These are phyloP conservation scores for Scedosporium dehoogii DNA, from an alignment of 2,329 filamentous ascomycete species.

Conservation along the genomic window DNA sequence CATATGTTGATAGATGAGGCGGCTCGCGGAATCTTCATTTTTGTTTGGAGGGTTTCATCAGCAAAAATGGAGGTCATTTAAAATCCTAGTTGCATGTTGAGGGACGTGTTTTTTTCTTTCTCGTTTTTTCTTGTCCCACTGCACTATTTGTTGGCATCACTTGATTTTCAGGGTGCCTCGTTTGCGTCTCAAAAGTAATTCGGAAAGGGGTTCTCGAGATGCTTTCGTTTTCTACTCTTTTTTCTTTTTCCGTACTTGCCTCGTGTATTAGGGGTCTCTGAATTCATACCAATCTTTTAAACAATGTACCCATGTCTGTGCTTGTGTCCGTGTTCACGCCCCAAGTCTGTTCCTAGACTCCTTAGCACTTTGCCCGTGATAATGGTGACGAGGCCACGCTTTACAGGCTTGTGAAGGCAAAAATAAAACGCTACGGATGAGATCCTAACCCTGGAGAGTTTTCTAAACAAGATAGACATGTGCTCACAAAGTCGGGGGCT, in stretches of 20 bases:
- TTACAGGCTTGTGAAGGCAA: too few species aligned
- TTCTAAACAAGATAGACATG: too few species aligned
- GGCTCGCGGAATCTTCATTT: conserved; percentile 4
- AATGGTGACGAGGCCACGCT: too few species aligned
- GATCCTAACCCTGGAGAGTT: too few species aligned
- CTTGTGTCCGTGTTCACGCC: background rate
- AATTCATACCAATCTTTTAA: conserved; percentile 3
- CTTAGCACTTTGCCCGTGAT: background rate
- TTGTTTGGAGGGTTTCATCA: conserved; percentile 2
- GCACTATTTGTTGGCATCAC: background rate
- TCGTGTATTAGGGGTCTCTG: conserved; percentile 2
- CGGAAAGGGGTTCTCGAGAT: conserved; percentile 6
- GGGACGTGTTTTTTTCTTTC: background rate
- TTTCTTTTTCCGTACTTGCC: conserved; percentile 1
- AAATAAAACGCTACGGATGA: too few species aligned
- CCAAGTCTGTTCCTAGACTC: background rate
- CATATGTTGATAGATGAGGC: conserved; percentile 8
- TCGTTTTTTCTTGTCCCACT: background rate
- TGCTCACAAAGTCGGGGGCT: too few species aligned
- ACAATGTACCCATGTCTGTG: background rate
- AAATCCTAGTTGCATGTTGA: conserved; percentile 5
- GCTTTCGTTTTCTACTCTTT: background rate
- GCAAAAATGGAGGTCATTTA: conserved; percentile 5
- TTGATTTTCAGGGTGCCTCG: conserved; percentile 1
- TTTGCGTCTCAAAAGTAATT: conserved; percentile 8